phyloP scores from a whole-genome alignment of 108 stramenopile genomes.

The Nannochloropsis gaditana region DNA sequence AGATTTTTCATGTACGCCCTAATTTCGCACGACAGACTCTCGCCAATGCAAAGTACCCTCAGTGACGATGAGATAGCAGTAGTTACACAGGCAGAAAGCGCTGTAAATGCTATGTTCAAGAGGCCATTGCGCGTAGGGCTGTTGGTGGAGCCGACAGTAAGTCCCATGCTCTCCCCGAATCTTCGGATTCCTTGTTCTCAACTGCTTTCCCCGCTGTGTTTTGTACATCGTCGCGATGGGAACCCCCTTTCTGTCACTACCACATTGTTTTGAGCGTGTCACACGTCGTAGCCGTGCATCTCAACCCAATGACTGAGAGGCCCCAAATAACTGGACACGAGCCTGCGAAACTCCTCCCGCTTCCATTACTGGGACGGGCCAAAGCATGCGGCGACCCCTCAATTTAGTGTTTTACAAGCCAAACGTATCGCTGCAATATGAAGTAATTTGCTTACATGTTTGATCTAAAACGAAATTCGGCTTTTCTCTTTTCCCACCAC shows the following conservation, averaged over 20 bases:
- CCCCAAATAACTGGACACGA: too few species aligned
- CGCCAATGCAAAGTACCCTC: background rate
- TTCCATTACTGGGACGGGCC: too few species aligned
- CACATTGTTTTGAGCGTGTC: background rate
- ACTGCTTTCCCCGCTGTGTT: background rate
- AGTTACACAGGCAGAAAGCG: background rate
- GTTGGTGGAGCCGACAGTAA: constrained; percentile 24
- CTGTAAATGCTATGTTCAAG: constrained; percentile 20
- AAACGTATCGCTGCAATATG: too few species aligned
- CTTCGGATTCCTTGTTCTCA: background rate
- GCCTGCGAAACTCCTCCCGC: too few species aligned
- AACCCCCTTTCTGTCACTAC: background rate
- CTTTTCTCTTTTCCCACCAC: constrained; percentile 23
- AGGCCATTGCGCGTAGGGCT: background rate
- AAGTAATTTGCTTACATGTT: too few species aligned
- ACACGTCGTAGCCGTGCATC: background rate
- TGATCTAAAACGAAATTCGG: too few species aligned
- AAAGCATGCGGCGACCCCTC: too few species aligned
- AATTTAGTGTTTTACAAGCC: too few species aligned
- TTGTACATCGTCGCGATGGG: too few species aligned
- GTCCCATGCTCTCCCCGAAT: background rate
- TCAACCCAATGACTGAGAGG: background rate
- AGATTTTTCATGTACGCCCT: too few species aligned
- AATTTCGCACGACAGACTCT: background rate
- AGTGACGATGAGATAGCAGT: constrained; percentile 11